A percentile compares a stretch with the other conserved stretches of the same genome.
phyloP scores from a whole-genome alignment of 2,329 filamentous ascomycete species.

The Fusarium sp. region DNA sequence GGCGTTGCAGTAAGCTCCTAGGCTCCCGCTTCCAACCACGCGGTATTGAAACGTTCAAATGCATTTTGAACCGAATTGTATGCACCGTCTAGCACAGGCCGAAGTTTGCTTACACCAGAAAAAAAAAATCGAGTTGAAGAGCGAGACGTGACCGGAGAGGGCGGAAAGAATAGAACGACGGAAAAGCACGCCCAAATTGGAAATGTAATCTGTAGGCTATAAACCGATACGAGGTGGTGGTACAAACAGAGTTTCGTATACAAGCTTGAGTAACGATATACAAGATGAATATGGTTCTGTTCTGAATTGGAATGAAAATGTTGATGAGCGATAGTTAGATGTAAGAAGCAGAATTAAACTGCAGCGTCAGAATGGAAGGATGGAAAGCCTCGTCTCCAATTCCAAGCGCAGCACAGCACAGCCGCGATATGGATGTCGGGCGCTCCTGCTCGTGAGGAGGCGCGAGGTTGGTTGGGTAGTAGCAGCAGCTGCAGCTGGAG shows the following conservation, averaged over 20 bases:
- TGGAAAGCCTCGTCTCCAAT: constrained; percentile 31
- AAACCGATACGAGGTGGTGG: constrained; percentile 20
- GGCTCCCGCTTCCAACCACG: constrained; percentile 35
- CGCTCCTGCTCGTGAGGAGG: constrained; percentile 17
- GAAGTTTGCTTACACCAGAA: constrained; percentile 8
- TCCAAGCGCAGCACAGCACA: constrained; percentile 23
- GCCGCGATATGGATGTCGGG: constrained; percentile 36
- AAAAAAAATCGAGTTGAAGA: constrained; percentile 2
- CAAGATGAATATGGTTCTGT: neutral
- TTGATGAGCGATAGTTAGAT: constrained; percentile 11
- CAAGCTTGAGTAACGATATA: constrained; percentile 1
- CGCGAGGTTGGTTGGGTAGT: constrained; percentile 40
- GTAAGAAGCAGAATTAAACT: constrained; percentile 15
- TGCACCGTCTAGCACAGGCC: constrained; percentile 31
- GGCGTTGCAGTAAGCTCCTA: constrained; percentile 14
- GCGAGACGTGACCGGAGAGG: constrained; percentile 10
- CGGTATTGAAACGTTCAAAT: constrained; percentile 36
- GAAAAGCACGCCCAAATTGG: constrained; percentile 16
- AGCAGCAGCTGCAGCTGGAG: neutral
- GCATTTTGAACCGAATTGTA: constrained; percentile 35
- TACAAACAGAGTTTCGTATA: constrained; percentile 16
- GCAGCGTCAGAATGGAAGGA: constrained; percentile 9
- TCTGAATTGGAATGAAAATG: neutral
- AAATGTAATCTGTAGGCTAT: constrained; percentile 5
- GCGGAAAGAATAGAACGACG: constrained; percentile 13